These are phyloP conservation scores for Cicer pinnatifidum DNA, from an alignment of 306 rosid species.

Conservation along the genomic window DNA sequence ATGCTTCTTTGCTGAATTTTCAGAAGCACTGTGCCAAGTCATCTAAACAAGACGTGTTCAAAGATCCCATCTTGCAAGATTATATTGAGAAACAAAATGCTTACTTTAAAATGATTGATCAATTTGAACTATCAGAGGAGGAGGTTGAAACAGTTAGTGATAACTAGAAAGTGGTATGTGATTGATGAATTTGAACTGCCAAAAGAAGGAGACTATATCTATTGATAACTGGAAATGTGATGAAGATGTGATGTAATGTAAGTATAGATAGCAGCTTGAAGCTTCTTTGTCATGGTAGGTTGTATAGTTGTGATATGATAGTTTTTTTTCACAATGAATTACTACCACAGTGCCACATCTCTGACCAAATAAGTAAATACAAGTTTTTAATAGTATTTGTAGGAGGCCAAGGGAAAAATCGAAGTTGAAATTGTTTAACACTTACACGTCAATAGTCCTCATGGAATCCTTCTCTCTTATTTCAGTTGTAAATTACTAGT, in stretches of 20 bases:
- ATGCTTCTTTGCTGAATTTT: constrained; percentile 42
- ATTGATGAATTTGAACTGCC: not conserved
- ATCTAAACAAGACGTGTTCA: constrained; percentile 26
- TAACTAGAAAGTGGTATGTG: not conserved
- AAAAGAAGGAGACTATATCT: not conserved
- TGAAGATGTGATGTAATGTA: not conserved
- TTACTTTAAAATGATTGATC: constrained; percentile 57
- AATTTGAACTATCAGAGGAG: constrained; percentile 18
- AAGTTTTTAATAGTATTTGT: constrained; percentile 23
- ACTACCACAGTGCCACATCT: constrained; percentile 31
- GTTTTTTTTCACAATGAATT: constrained; percentile 17
- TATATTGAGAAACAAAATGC: constrained; percentile 61
- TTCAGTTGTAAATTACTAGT: constrained; percentile 18
- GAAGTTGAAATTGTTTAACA: constrained; percentile 17
- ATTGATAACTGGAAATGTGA: constrained; percentile 5
- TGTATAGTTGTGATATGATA: constrained; percentile 54
- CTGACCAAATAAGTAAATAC: constrained; percentile 33
- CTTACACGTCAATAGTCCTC: constrained; percentile 11
- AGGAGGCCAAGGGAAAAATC: not conserved
- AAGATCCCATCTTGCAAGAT: constrained; percentile 51
- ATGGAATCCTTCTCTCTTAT: not conserved
- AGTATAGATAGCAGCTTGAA: constrained; percentile 41
- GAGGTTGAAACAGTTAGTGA: not conserved
- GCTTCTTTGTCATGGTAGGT: constrained; percentile 5
- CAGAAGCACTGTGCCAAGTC: constrained; percentile 55